These are phyloP conservation scores for Hypoxylon intermedium DNA, from an alignment of 495 filamentous ascomycete genomes.

Conservation along the genomic window DNA sequence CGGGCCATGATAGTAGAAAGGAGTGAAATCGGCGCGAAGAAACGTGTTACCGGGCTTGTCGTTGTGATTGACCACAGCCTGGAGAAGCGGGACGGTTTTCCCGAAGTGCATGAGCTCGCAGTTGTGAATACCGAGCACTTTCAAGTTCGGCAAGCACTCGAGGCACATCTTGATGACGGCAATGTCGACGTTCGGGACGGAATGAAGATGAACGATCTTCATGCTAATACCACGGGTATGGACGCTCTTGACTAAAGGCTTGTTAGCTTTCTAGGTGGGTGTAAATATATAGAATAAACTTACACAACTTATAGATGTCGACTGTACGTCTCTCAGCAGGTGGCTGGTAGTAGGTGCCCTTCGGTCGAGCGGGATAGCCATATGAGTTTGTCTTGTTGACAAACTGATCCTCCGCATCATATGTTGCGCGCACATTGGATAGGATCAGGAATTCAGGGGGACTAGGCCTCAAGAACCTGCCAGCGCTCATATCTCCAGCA, in stretches of 20 bases:
- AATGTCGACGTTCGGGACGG: conserved; percentile 16
- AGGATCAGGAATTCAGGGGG: too few species aligned
- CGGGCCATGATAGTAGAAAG: conserved; percentile 29
- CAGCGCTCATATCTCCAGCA: too few species aligned
- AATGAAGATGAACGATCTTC: conserved; percentile 25
- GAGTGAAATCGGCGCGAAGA: conserved; percentile 29
- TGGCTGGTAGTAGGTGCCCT: neutral
- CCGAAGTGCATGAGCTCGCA: conserved; percentile 40
- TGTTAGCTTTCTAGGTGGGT: conserved; percentile 3
- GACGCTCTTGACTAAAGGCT: conserved; percentile 15
- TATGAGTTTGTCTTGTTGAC: too few species aligned
- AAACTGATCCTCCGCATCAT: too few species aligned
- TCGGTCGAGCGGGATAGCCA: conserved; percentile 8
- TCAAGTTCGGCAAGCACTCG: conserved; percentile 15
- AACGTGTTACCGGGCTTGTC: neutral
- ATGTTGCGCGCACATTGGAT: too few species aligned
- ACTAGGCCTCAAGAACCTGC: too few species aligned
- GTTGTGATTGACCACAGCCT: conserved; percentile 15
- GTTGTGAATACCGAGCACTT: conserved; percentile 31
- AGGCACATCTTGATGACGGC: conserved; percentile 14
- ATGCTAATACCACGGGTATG: conserved; percentile 16
- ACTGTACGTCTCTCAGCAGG: neutral
- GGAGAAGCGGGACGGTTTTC: conserved; percentile 11
- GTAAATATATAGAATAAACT: neutral
- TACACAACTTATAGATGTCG: conserved; percentile 2